These are phyloP conservation scores for Aeminium ludgeri DNA, from an alignment of 495 filamentous ascomycete species.

Conservation along the genomic window DNA sequence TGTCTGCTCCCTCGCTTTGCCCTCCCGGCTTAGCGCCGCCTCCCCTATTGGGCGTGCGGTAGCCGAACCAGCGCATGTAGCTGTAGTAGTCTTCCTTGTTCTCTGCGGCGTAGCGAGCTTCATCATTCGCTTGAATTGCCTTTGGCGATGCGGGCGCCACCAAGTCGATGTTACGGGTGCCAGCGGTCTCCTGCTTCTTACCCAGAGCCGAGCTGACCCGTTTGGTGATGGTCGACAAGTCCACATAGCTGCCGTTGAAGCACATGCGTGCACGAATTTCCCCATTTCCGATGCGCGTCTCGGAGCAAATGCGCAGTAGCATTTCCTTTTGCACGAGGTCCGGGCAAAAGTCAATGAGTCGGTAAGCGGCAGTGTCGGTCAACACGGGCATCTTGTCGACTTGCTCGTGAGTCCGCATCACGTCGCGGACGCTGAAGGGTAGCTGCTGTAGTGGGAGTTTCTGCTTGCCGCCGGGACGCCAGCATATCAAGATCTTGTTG, in stretches of 20 bases:
- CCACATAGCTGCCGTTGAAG: conserved; percentile 11
- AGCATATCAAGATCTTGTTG: conserved; percentile 8
- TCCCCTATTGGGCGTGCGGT: background rate
- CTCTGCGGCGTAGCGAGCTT: background rate
- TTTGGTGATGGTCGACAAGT: conserved; percentile 16
- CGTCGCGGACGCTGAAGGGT: conserved; percentile 10
- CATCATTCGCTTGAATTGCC: no score
- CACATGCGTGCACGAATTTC: conserved; percentile 11
- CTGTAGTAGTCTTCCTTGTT: conserved; percentile 4
- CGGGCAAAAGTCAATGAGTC: conserved; percentile 16
- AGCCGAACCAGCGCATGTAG: conserved; percentile 8
- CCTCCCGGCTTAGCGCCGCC: background rate
- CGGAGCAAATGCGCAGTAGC: conserved; percentile 13
- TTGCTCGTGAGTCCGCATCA: conserved; percentile 9
- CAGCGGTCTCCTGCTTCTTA: conserved; percentile 9
- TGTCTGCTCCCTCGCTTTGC: background rate
- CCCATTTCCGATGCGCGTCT: conserved; percentile 8
- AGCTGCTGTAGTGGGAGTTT: conserved; percentile 5
- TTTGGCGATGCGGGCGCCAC: no score
- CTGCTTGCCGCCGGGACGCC: conserved; percentile 10
- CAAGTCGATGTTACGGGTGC: background rate
- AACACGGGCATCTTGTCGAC: conserved; percentile 5
- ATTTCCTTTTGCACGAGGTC: conserved; percentile 12
- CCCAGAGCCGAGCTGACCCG: conserved; percentile 13
- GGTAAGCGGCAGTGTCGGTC: conserved; percentile 5